Evolutionary conservation across 768 basidiomycete species (phyloP).

Genomic region (Lactarius hengduanensis): DNA sequence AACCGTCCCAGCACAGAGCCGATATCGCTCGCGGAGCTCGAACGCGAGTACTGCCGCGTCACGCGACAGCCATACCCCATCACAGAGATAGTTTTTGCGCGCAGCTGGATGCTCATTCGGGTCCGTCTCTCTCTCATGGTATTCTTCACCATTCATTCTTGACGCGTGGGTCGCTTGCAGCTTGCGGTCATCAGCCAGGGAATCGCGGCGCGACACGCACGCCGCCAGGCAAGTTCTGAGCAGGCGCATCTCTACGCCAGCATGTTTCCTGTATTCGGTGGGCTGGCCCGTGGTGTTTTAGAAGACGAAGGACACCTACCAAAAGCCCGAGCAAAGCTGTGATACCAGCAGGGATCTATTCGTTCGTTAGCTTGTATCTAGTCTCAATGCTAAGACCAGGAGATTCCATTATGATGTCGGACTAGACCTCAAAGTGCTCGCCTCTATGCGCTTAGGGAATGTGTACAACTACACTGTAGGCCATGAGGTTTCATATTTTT

Average conservation of each 20-base stretch:
- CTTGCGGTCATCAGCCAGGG: conserved; percentile 84
- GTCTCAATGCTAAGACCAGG: no score
- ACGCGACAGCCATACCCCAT: conserved; percentile 72
- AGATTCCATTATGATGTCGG: no score
- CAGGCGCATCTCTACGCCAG: conserved; percentile 48
- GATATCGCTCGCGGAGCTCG: conserved; percentile 66
- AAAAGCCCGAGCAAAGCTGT: conserved; percentile 33
- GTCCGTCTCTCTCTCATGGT: conserved; percentile 41
- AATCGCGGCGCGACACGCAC: conserved; percentile 82
- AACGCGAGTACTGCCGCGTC: conserved; percentile 75
- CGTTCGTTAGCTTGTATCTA: background rate
- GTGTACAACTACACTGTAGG: background rate
- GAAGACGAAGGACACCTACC: conserved; percentile 50
- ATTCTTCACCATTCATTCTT: conserved; percentile 13
- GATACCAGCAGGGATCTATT: background rate
- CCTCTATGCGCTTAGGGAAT: background rate
- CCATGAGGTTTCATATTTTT: no score
- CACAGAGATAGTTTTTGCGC: conserved; percentile 71
- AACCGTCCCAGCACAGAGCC: conserved; percentile 55
- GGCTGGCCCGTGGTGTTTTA: conserved; percentile 56
- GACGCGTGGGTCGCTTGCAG: conserved; percentile 38
- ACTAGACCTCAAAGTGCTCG: background rate
- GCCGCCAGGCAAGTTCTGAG: conserved; percentile 88
- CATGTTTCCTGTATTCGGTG: conserved; percentile 62
- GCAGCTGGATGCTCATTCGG: conserved; percentile 84